A percentile compares a stretch with the other conserved stretches of the same genome.
phyloP scores from a whole-genome alignment of 2,329 filamentous ascomycete genomes.

The Akanthomyces uredinophilus region DNA sequence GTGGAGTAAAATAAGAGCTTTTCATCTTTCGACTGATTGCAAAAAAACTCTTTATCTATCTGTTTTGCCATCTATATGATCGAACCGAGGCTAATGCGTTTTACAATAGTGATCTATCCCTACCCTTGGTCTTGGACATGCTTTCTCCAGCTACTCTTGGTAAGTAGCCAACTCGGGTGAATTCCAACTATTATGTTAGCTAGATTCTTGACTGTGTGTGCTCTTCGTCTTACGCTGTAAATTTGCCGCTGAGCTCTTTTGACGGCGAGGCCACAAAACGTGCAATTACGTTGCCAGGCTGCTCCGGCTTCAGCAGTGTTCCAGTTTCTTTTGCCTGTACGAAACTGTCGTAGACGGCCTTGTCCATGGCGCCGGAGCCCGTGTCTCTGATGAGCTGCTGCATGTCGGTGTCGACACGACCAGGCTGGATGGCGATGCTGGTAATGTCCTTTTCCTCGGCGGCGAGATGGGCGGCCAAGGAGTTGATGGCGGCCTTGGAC shows the following conservation, averaged over 20 bases:
- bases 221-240: constrained; percentile 50
- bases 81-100: constrained; percentile 18
- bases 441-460: constrained; percentile 73
- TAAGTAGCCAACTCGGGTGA: constrained; percentile 47
- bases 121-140: neutral
- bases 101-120: constrained; percentile 12
- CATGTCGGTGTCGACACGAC: constrained; percentile 86
- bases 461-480: constrained; percentile 66
- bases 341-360: constrained; percentile 62
- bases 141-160: constrained; percentile 34
- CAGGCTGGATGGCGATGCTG: constrained; percentile 68
- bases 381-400: constrained; percentile 71
- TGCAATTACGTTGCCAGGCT: constrained; percentile 82
- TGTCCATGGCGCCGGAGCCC: constrained; percentile 45
- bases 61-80: constrained; percentile 17
- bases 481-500: constrained; percentile 78
- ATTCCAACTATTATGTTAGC: constrained; percentile 30
- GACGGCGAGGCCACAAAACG: constrained; percentile 63
- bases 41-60: constrained; percentile 25
- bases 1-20: constrained; percentile 68
- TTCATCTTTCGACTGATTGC: constrained; percentile 79
- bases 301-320: constrained; percentile 71
- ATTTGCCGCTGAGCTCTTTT: constrained; percentile 68
- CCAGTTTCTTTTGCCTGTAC: constrained; percentile 64
- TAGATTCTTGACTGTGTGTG: constrained; percentile 6